phyloP scores from a whole-genome alignment of 257 asterid genomes.

The Fraxinus pennsylvanica region DNA sequence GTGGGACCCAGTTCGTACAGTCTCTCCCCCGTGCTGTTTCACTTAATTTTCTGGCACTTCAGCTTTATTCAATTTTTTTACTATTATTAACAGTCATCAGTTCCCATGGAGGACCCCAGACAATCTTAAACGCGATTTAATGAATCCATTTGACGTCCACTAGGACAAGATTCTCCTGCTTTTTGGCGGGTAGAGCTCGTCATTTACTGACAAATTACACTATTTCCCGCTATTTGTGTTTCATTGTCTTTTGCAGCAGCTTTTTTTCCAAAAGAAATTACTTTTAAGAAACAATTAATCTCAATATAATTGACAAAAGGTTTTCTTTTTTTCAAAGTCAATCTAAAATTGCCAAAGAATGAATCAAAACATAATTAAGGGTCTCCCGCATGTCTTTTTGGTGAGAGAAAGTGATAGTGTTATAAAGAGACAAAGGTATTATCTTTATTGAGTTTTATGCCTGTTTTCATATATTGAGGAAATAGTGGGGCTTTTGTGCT shows the following conservation, averaged over 20 bases:
- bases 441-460: conserved; percentile 35
- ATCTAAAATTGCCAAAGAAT: conserved; percentile 16
- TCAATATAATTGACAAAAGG: not conserved
- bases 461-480: conserved; percentile 15
- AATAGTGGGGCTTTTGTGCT: conserved; percentile 31
- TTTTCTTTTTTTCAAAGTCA: not conserved
- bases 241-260: conserved; percentile 3
- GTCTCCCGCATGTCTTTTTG: conserved; percentile 32
- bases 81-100: conserved; percentile 38
- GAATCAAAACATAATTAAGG: conserved; percentile 27
- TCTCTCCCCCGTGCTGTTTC: conserved; percentile 30
- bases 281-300: not conserved
- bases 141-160: conserved; percentile 48
- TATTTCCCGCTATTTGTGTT: conserved; percentile 40
- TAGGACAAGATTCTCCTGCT: conserved; percentile 30
- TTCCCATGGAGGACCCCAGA: conserved; percentile 39
- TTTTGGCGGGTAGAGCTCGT: conserved; percentile 41
- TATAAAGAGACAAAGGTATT: conserved; percentile 24
- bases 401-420: conserved; percentile 27
- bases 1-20: conserved; percentile 42
- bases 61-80: too few species aligned
- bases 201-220: conserved; percentile 10
- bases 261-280: not conserved
- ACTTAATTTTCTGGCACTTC: not conserved
- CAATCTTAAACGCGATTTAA: conserved; percentile 42